Conservation (phyloP, 2,329 filamentous ascomycete genomes). For the Talaromyces piceae region DNA sequence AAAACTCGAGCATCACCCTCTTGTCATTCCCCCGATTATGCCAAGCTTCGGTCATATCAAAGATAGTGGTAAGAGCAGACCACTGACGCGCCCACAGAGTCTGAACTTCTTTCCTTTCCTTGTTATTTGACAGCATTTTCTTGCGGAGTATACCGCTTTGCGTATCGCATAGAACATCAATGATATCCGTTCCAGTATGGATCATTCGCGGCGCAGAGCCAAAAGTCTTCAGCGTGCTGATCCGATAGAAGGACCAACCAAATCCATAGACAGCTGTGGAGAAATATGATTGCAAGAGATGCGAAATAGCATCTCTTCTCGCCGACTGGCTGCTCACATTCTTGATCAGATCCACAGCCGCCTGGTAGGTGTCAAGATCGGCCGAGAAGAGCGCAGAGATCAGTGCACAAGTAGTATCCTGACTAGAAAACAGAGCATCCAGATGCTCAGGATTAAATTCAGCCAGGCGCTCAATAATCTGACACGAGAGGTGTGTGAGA, state of each 20-base stretch:
- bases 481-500: constrained; percentile 57
- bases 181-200: constrained; percentile 54
- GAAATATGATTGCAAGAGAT: constrained; percentile 53
- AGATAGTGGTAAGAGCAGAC: constrained; percentile 72
- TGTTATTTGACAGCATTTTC: constrained; percentile 46
- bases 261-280: constrained; percentile 50
- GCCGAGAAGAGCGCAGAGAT: constrained; percentile 76
- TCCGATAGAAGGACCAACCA: constrained; percentile 48
- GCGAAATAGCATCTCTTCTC: constrained; percentile 53
- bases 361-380: constrained; percentile 69
- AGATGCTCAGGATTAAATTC: constrained; percentile 67
- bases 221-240: constrained; percentile 52
- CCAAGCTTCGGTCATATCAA: constrained; percentile 78
- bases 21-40: constrained; percentile 63
- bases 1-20: constrained; percentile 79
- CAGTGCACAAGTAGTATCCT: constrained; percentile 63
- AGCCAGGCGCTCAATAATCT: constrained; percentile 69
- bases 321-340: constrained; percentile 64
- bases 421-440: constrained; percentile 59
- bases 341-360: constrained; percentile 75
- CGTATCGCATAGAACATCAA: constrained; percentile 58
- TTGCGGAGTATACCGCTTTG: constrained; percentile 56
- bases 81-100: constrained; percentile 81
- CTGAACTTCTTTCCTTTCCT: constrained; percentile 60
- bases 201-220: constrained; percentile 54